Conservation (phyloP, 1,139 yeast species). For the Debaryomyces psychrophilus region DNA sequence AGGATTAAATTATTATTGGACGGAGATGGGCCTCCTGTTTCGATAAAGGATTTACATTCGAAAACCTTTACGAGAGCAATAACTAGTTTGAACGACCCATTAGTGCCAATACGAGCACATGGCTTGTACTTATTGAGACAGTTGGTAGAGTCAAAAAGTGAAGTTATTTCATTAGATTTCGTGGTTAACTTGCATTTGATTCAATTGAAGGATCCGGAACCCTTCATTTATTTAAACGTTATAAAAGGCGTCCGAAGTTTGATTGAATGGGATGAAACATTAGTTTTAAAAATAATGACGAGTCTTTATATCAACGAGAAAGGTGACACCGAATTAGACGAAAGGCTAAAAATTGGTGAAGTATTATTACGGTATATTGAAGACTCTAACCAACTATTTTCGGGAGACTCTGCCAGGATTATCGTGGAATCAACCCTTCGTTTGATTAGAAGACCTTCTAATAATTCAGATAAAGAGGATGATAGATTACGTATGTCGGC, state of each 20-base stretch:
- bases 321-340: constrained; percentile 52
- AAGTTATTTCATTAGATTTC: constrained; percentile 53
- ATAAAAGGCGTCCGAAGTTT: constrained; percentile 75
- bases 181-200: constrained; percentile 64
- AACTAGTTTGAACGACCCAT: constrained; percentile 69
- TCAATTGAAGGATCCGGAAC: constrained; percentile 78
- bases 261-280: constrained; percentile 45
- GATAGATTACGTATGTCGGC: constrained; percentile 78
- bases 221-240: constrained; percentile 81
- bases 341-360: constrained; percentile 76
- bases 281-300: constrained; percentile 44
- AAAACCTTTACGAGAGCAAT: constrained; percentile 56
- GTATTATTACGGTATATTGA: constrained; percentile 66
- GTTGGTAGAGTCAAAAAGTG: constrained; percentile 54
- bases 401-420: constrained; percentile 37
- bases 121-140: constrained; percentile 71
- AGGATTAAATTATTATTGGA: constrained; percentile 34
- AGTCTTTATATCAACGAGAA: constrained; percentile 43
- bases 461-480: constrained; percentile 43
- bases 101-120: constrained; percentile 84
- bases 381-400: constrained; percentile 48
- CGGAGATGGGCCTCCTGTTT: constrained; percentile 25
- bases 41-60: constrained; percentile 19
- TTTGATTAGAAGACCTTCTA: constrained; percentile 36
- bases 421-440: constrained; percentile 38